Percentiles rank a stretch among this genome's conserved stretches.
These are phyloP conservation scores for Jimgerdemannia lactiflua DNA, from an alignment of 192 early-diverging fungal species.

Conservation along the genomic window DNA sequence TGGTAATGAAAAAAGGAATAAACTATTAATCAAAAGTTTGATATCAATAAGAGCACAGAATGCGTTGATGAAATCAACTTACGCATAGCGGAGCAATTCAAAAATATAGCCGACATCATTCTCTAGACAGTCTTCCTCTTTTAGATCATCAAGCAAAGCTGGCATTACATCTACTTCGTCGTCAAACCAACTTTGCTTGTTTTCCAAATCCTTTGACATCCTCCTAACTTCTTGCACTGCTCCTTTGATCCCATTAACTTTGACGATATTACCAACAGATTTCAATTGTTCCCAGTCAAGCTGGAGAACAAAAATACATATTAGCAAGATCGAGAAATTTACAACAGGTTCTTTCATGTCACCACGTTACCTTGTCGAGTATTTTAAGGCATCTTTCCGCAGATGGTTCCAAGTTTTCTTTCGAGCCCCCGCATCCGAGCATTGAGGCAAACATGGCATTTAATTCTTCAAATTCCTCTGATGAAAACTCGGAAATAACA, in stretches of 20 bases:
- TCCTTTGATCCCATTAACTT: conserved; percentile 13
- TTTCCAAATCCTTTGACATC: background rate
- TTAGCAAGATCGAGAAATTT: background rate
- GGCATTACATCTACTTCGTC: background rate
- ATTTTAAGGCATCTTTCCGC: conserved; percentile 7
- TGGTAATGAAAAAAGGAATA: background rate
- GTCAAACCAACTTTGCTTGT: background rate
- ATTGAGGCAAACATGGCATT: conserved; percentile 1
- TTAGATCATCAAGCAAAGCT: background rate
- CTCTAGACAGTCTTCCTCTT: background rate
- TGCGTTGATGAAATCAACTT: conserved; percentile 3
- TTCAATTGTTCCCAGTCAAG: conserved; percentile 11
- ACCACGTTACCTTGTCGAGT: conserved; percentile 12
- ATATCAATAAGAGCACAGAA: conserved; percentile 1
- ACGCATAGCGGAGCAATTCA: conserved; percentile 11
- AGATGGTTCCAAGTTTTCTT: conserved; percentile 4
- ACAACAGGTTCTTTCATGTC: conserved; percentile 1
- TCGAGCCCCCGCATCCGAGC: conserved; percentile 7
- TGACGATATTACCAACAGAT: conserved; percentile 13
- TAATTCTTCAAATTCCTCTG: conserved; percentile 13
- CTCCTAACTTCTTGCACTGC: conserved; percentile 1
- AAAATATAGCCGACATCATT: conserved; percentile 9
- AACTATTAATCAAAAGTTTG: background rate
- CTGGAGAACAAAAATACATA: conserved; percentile 12
- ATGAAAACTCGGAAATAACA: conserved; percentile 2